These are phyloP conservation scores for Miscanthus sacchariflorus DNA, from an alignment of 202 grass and related monocot genomes.

Conservation along the genomic window DNA sequence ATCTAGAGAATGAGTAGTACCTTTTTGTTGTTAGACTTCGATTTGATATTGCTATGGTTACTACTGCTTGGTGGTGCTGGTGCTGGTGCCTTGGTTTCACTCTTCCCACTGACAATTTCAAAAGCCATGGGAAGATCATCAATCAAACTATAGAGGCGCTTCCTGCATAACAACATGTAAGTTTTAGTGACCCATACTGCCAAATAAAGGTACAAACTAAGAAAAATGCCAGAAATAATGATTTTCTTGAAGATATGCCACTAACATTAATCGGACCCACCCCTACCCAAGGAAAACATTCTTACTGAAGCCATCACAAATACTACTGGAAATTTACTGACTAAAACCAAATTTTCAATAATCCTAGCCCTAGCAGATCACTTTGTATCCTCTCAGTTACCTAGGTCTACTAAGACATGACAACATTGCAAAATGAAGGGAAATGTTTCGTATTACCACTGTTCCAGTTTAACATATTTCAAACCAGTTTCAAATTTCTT, in stretches of 20 bases:
- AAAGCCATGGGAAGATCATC: conserved; percentile 84
- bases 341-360: neutral
- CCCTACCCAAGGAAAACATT: neutral
- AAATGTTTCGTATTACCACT: neutral
- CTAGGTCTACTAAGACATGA: neutral
- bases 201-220: conserved; percentile 19
- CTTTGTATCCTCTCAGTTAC: neutral
- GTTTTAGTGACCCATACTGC: conserved; percentile 14
- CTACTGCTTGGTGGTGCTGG: conserved; percentile 43
- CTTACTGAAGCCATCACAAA: neutral
- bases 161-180: conserved; percentile 56
- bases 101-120: conserved; percentile 88
- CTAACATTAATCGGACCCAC: neutral
- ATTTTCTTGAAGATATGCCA: conserved; percentile 2
- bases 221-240: conserved; percentile 18
- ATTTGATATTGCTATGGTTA: conserved; percentile 80
- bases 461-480: neutral
- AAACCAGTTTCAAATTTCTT: neutral
- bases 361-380: neutral
- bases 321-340: neutral
- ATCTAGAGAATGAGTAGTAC: conserved; percentile 47
- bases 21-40: conserved; percentile 80
- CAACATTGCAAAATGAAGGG: neutral
- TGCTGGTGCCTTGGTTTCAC: conserved; percentile 59
- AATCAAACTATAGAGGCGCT: conserved; percentile 92